Evolutionary conservation across 192 early-diverging fungal genomes (phyloP), one percentile per base, ranked within the genome.

Genomic region (Kickxella alabastrina): DNA sequence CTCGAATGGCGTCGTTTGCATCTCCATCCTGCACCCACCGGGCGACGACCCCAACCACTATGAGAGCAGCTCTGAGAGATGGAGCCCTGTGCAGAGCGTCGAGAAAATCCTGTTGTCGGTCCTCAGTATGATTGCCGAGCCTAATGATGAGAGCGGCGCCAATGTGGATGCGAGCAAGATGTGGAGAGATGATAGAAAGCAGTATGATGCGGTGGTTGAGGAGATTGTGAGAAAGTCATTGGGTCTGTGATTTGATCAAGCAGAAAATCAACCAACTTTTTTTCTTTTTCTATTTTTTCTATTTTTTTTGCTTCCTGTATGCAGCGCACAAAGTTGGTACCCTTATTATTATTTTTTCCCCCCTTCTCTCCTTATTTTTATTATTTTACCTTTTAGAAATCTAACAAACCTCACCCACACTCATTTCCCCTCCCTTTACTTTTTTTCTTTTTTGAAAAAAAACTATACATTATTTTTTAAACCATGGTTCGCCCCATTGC

Each of bases 11-110:
- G 85, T 86, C 3, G 96, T 99, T 10, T 99, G 96, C 68, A 99
- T 99, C 43, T 97, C 94, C 8, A 99, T 99, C 39, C 76, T 99
- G 24, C 96, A 99, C 69, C 83, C 96, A 23, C 96, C 96, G 1
- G 96, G 96, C 22, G 92, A 97, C 60, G 96, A 99, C 53, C 96
- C 96, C 0, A 90, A 95, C 76, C 89, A 90, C 82, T 99, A 99
- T 63, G 96, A 99, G 65, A 86, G 86, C 54, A 90, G 90, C 46
- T 89, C 87, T 6, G 96, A 99, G 67, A 80, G 96, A 25, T 99
- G 96, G 96, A 86, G 83, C 37, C 96, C 96, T 19, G 96, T 99
- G 26, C 96, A 99, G 73, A 91, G 88, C 68, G 92, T 99, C 3
- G 96, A 99, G 57, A 99, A 99, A 79, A 97, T 99, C 46, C 60